Evolutionary conservation across 208 protist species (phyloP), one percentile per base, ranked within the genome.

Genomic region (Trypanosoma platydactyli): DNA sequence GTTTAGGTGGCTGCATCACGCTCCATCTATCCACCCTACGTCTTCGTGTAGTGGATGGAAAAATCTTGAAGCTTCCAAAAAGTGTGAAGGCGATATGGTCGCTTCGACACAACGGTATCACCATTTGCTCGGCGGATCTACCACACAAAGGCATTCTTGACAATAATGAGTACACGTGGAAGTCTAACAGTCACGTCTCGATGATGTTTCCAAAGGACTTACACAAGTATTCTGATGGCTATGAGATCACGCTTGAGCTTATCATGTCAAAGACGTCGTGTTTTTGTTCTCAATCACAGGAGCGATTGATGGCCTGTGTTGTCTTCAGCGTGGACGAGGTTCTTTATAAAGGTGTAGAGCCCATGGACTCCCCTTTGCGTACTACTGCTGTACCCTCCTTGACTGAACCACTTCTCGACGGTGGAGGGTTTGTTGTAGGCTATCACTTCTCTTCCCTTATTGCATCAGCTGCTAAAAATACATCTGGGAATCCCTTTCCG

Each of bases 391-490:
- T 16, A 1, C 24, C 0, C 3, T 25, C 22, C n/a, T 45, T 25
- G 11, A 1, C 0, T 59, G 30, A 55, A 25, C 20, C 25, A 20
- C 11, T n/a, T 24, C 2, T 5, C 38, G 41, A 52, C 35, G 20
- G 1, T 33, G 57, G 5, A 13, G 16, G 20, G 4, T 16, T 6
- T 33, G 33, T 49, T 6, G 25, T 33, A 3, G 56, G 56, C 12
- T 61, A 61, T 49, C 56, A 61, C 18, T 61, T 61, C 27, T 61
- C 56, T 49, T 61, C 35, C 22, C 22, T 61, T 30, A 6, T 61
- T 27, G 3, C 49, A 25, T 49, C 56, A 61, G 16, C 35, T 22
- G 6, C 2, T 41, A 45, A 12, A 13, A 22, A 29, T 18, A 30
- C 44, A 5, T n/a, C 3, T 54, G 15, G 5, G 22, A 54, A 41